A percentile compares a stretch with the other conserved stretches of the same genome.
phyloP scores from a whole-genome alignment of 768 basidiomycete genomes.

The Agaricus blazei region DNA sequence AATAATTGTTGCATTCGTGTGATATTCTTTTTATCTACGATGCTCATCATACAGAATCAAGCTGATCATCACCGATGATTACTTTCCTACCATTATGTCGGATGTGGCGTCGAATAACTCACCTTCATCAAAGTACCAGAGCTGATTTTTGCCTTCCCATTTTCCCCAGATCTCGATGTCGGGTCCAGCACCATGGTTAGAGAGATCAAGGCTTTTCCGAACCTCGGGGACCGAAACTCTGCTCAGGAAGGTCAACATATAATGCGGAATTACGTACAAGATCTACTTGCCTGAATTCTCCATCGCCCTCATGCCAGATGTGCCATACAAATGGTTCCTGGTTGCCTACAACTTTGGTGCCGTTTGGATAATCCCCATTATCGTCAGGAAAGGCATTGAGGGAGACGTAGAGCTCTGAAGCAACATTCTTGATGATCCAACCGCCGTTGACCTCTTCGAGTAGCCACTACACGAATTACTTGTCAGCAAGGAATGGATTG shows the following conservation, averaged over 20 bases:
- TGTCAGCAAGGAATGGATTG: neutral
- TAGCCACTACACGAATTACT: conserved; percentile 24
- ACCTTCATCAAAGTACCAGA: conserved; percentile 20
- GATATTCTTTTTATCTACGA: neutral
- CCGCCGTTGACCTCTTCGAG: conserved; percentile 20
- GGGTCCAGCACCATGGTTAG: conserved; percentile 38
- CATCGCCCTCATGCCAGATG: conserved; percentile 28
- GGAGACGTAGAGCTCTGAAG: conserved; percentile 25
- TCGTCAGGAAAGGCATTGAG: conserved; percentile 11
- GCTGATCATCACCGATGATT: neutral
- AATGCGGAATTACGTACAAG: neutral
- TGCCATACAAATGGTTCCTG: conserved; percentile 28
- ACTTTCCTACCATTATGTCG: neutral
- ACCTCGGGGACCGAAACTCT: conserved; percentile 36
- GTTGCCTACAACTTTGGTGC: conserved; percentile 23
- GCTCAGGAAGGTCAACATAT: neutral
- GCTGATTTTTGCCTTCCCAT: conserved; percentile 37
- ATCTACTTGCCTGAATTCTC: conserved; percentile 20
- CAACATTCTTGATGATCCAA: conserved; percentile 29
- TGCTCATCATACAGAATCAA: neutral
- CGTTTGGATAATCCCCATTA: conserved; percentile 20
- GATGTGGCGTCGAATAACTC: neutral
- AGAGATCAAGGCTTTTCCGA: conserved; percentile 32
- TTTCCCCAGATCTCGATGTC: conserved; percentile 35
- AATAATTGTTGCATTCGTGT: too few species aligned